Evolutionary conservation across 352 stramenopile species (phyloP).

Genomic region (Pythium rishiriense): DNA sequence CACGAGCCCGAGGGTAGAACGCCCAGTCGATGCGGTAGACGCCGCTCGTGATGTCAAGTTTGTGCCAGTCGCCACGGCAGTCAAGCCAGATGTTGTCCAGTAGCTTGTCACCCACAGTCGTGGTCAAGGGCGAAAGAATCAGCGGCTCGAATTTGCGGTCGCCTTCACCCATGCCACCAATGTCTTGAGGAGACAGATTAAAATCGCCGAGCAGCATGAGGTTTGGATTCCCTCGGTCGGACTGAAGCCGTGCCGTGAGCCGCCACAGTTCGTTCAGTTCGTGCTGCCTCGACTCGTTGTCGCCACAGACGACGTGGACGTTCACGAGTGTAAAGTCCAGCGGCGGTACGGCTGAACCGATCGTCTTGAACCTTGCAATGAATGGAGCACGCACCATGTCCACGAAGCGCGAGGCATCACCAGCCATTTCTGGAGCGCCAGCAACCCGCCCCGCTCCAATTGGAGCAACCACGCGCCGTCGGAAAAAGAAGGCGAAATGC

Average conservation of each 20-base stretch:
- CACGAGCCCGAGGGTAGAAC: slow-evolving; percentile 47
- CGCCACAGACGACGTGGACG: slow-evolving; percentile 34
- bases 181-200: slow-evolving; percentile 58
- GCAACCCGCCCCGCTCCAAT: neutral
- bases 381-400: slow-evolving; percentile 34
- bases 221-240: slow-evolving; percentile 12
- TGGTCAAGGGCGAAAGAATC: slow-evolving; percentile 48
- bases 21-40: slow-evolving; percentile 65
- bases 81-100: slow-evolving; percentile 75
- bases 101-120: slow-evolving; percentile 56
- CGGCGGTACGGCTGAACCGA: slow-evolving; percentile 7
- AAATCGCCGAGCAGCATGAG: slow-evolving; percentile 67
- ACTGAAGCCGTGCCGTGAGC: neutral
- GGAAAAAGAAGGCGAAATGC: slow-evolving; percentile 61
- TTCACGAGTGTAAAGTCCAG: slow-evolving; percentile 42
- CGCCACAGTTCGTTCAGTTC: slow-evolving; percentile 20
- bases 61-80: slow-evolving; percentile 8
- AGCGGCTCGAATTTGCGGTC: slow-evolving; percentile 32
- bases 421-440: neutral
- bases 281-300: slow-evolving; percentile 5
- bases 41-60: slow-evolving; percentile 33
- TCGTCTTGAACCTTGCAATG: slow-evolving; percentile 41
- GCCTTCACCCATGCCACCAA: slow-evolving; percentile 25
- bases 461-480: slow-evolving; percentile 29
- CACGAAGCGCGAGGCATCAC: slow-evolving; percentile 16